These are phyloP conservation scores for Cyberlindnera maritima DNA, from an alignment of 805 yeast species.

Conservation along the genomic window DNA sequence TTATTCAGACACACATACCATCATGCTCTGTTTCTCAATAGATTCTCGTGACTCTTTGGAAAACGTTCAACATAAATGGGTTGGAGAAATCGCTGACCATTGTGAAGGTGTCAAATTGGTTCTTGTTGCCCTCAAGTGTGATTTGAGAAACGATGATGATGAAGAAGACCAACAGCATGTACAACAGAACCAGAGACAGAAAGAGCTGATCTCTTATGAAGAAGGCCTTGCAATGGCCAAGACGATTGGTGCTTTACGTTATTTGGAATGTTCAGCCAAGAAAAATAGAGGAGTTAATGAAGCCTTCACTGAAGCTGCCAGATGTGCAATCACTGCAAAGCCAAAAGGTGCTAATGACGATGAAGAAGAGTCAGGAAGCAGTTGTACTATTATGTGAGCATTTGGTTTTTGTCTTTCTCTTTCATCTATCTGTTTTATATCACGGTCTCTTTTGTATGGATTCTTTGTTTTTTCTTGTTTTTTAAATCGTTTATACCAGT, in stretches of 20 bases:
- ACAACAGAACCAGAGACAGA: conserved; percentile 35
- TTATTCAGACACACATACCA: conserved; percentile 94
- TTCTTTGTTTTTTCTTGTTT: no score
- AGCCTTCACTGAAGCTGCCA: conserved; percentile 97
- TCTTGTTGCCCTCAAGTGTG: conserved; percentile 92
- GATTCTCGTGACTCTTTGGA: conserved; percentile 93
- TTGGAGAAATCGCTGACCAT: conserved; percentile 93
- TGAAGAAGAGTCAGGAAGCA: conserved; percentile 30
- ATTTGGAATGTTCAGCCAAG: conserved; percentile 95
- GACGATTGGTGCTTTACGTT: conserved; percentile 88
- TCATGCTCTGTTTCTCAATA: conserved; percentile 92
- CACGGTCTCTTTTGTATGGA: no score
- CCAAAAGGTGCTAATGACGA: conserved; percentile 68
- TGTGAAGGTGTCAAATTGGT: conserved; percentile 96
- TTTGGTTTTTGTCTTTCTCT: no score
- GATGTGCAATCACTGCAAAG: conserved; percentile 89
- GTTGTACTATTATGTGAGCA: conserved; percentile 40
- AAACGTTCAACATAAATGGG: conserved; percentile 95
- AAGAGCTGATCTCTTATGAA: conserved; percentile 69
- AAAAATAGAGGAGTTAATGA: conserved; percentile 97
- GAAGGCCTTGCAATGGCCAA: conserved; percentile 94
- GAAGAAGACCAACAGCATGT: conserved; percentile 40
- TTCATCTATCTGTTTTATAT: no score
- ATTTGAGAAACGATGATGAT: conserved; percentile 73
- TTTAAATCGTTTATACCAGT: no score